Evolutionary conservation across 225 moss, liverwort and hornwort species (phyloP), one percentile per base, ranked within the genome.

Genomic region (Pseudoscleropodium purum): DNA sequence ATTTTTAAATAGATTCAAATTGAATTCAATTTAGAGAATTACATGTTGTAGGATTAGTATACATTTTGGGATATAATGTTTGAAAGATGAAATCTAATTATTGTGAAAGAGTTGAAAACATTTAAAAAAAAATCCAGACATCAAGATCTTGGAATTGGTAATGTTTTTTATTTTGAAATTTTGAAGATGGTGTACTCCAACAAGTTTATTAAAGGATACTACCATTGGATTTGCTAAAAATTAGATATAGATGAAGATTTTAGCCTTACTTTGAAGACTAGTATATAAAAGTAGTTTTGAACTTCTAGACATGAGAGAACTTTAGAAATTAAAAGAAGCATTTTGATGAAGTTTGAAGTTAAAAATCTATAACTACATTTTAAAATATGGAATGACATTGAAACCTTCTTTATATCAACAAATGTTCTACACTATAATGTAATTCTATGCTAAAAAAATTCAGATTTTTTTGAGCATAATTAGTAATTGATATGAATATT

Each of bases 171-270:
- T 69, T 69, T 5, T 69, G 2, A 21, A n/a, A 23, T 41, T 72
- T 72, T 23, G 26, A 3, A 3, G 26, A 41, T 0, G 8, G 26
- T 8, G 1, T 26, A 15, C 0, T 41, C n/a, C n/a, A n/a, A n/a
- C n/a, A n/a, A n/a, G n/a, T n/a, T n/a, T n/a, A n/a, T n/a, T n/a
- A n/a, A n/a, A n/a, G n/a, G n/a, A n/a, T n/a, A n/a, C n/a, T n/a
- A n/a, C n/a, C n/a, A n/a, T n/a, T n/a, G n/a, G n/a, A n/a, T n/a
- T n/a, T n/a, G n/a, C n/a, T n/a, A n/a, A n/a, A n/a, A n/a, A n/a
- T n/a, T n/a, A n/a, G n/a, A n/a, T 25, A 26, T 41, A 15, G 26
- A 45, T 10, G 8, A 43, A 45, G 29, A 45, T 45, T 29, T 43
- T 17, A 45, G 13, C 69, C 7, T 17, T 73, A 3, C 29, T 43